phyloP scores from a whole-genome alignment of 2,329 filamentous ascomycete genomes.

The Cordyceps pruinosa region DNA sequence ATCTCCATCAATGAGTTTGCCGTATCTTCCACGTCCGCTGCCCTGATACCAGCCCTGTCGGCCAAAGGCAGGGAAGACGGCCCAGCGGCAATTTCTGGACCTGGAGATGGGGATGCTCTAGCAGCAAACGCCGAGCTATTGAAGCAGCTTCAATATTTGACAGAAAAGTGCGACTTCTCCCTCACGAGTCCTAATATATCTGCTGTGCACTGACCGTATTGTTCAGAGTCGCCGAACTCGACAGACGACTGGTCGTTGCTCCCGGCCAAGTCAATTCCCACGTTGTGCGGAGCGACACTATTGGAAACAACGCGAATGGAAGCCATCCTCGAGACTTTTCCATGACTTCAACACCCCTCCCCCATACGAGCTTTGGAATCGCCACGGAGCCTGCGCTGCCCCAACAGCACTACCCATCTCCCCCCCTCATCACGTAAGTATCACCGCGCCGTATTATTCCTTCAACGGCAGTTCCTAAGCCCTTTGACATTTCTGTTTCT shows the following conservation, averaged over 20 bases:
- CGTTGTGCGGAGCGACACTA: neutral
- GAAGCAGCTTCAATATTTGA: neutral
- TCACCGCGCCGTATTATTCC: neutral
- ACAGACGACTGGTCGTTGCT: neutral
- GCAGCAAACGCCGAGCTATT: neutral
- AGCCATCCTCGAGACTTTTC: neutral
- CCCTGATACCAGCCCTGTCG: neutral
- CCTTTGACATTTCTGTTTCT: no score
- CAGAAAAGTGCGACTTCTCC: neutral
- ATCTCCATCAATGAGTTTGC: neutral
- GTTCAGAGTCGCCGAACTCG: neutral
- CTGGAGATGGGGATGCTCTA: neutral
- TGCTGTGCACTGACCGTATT: neutral
- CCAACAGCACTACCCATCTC: neutral
- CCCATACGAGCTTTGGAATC: neutral
- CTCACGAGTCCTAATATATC: neutral
- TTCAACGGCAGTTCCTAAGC: no score
- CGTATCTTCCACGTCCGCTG: neutral
- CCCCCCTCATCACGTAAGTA: neutral
- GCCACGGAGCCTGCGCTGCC: neutral
- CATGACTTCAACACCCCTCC: neutral
- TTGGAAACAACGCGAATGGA: neutral
- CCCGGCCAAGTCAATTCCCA: neutral
- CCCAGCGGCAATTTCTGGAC: neutral
- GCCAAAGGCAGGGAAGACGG: neutral